A percentile compares a stretch with the other conserved stretches of the same genome.
Evolutionary conservation across 2,329 filamentous ascomycete genomes (phyloP).

Genomic region (Graphiopsis chlorocephala): DNA sequence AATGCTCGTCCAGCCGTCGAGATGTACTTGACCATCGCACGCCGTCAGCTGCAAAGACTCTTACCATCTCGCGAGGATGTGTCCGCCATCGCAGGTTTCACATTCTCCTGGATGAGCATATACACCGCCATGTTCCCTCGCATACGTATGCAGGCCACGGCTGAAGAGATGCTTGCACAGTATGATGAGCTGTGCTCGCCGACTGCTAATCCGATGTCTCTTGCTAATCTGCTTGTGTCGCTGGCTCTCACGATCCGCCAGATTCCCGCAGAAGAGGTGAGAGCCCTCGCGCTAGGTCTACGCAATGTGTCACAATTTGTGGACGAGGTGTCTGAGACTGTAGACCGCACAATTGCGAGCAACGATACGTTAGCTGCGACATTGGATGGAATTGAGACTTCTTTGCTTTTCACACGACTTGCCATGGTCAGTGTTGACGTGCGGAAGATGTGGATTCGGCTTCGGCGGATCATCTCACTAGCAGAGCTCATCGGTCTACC

Average conservation of each 20-base stretch:
- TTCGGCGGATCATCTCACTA: slow-evolving; percentile 39
- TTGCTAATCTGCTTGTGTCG: slow-evolving; percentile 30
- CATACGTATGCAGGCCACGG: slow-evolving; percentile 19
- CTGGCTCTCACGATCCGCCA: slow-evolving; percentile 33
- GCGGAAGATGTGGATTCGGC: slow-evolving; percentile 36
- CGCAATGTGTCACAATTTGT: slow-evolving; percentile 21
- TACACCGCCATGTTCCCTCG: slow-evolving; percentile 28
- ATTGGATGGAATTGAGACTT: slow-evolving; percentile 33
- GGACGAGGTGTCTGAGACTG: slow-evolving; percentile 26
- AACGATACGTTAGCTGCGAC: slow-evolving; percentile 35
- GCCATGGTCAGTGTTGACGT: slow-evolving; percentile 36
- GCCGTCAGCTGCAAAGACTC: slow-evolving; percentile 23
- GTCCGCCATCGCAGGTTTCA: slow-evolving; percentile 19
- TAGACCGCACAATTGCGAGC: slow-evolving; percentile 31
- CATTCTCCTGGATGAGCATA: slow-evolving; percentile 26
- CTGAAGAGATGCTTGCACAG: slow-evolving; percentile 25
- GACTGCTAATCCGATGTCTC: slow-evolving; percentile 26
- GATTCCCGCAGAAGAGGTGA: slow-evolving; percentile 6
- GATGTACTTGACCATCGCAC: slow-evolving; percentile 20
- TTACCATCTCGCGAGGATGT: slow-evolving; percentile 30
- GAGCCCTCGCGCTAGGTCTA: not conserved
- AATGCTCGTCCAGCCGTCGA: not conserved
- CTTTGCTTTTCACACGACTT: slow-evolving; percentile 36
- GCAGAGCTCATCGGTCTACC: slow-evolving; percentile 38
- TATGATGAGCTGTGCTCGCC: slow-evolving; percentile 27